These are phyloP conservation scores for Vitis riparia DNA, from an alignment of 164 flowering plant genomes.

Conservation along the genomic window DNA sequence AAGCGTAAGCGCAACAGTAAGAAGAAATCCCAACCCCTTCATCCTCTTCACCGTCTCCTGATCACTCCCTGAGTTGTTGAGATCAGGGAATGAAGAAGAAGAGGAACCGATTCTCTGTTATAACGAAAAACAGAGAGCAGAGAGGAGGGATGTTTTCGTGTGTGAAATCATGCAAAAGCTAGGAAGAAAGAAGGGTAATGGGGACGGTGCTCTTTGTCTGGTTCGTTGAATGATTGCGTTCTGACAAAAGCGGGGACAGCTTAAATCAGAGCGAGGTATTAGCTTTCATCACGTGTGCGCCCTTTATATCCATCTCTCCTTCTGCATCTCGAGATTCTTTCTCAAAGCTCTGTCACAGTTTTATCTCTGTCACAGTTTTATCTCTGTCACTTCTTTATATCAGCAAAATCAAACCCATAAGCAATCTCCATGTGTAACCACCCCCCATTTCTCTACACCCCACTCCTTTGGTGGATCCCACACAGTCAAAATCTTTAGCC, in stretches of 20 bases:
- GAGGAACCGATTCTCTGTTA: too few species aligned
- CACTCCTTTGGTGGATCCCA: not conserved
- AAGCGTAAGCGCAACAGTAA: conserved; percentile 6
- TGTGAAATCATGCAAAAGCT: not conserved
- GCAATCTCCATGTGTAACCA: not conserved
- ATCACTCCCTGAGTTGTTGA: not conserved
- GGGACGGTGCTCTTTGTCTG: conserved; percentile 20
- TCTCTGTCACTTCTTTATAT: too few species aligned
- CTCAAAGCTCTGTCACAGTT: not conserved
- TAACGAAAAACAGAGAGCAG: not conserved
- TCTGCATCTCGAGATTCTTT: not conserved
- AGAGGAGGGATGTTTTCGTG: not conserved
- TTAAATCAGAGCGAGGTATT: not conserved
- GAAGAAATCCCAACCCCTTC: not conserved
- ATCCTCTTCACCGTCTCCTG: not conserved
- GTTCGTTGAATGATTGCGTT: conserved; percentile 23
- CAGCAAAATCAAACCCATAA: not conserved
- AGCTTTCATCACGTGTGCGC: conserved; percentile 16
- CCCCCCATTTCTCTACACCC: not conserved
- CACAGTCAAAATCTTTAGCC: not conserved
- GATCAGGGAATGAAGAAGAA: not conserved
- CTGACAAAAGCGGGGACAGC: conserved; percentile 3
- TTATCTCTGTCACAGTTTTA: not conserved
- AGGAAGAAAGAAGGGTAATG: not conserved
- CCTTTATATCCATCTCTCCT: not conserved